phyloP scores from a whole-genome alignment of 495 filamentous ascomycete genomes.

The Cercophora newfieldiana region DNA sequence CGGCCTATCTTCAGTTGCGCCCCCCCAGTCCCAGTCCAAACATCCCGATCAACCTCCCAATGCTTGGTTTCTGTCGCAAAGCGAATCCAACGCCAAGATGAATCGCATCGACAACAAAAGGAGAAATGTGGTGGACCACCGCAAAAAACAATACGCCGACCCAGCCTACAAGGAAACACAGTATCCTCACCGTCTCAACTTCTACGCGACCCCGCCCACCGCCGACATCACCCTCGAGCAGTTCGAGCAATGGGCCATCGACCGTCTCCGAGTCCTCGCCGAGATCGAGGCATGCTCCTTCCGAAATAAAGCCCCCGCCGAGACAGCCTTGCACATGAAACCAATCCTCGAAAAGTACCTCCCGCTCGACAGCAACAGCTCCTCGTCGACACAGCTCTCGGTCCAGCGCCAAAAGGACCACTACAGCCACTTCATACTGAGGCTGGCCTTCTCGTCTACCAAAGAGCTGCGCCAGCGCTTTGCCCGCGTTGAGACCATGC shows the following conservation, averaged over 20 bases:
- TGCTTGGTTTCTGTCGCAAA: slow-evolving; percentile 55
- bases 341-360: slow-evolving; percentile 84
- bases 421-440: slow-evolving; percentile 96
- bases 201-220: slow-evolving; percentile 85
- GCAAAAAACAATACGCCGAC: slow-evolving; percentile 82
- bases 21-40: neutral
- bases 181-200: slow-evolving; percentile 86
- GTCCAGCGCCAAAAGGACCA: slow-evolving; percentile 92
- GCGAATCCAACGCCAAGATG: slow-evolving; percentile 52
- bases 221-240: slow-evolving; percentile 95
- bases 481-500: slow-evolving; percentile 77
- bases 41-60: slow-evolving; percentile 8
- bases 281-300: slow-evolving; percentile 96
- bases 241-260: slow-evolving; percentile 99
- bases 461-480: slow-evolving; percentile 93
- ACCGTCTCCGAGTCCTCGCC: slow-evolving; percentile 84
- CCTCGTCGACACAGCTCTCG: slow-evolving; percentile 55
- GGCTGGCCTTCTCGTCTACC: slow-evolving; percentile 86
- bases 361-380: slow-evolving; percentile 75
- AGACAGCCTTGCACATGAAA: slow-evolving; percentile 76
- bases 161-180: slow-evolving; percentile 68
- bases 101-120: slow-evolving; percentile 81
- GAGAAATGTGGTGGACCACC: slow-evolving; percentile 69
- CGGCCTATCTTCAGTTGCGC: neutral
- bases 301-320: slow-evolving; percentile 77